A percentile compares a stretch with the other conserved stretches of the same genome.
Evolutionary conservation across 495 filamentous ascomycete species (phyloP).

Genomic region (Echria macrotheca): DNA sequence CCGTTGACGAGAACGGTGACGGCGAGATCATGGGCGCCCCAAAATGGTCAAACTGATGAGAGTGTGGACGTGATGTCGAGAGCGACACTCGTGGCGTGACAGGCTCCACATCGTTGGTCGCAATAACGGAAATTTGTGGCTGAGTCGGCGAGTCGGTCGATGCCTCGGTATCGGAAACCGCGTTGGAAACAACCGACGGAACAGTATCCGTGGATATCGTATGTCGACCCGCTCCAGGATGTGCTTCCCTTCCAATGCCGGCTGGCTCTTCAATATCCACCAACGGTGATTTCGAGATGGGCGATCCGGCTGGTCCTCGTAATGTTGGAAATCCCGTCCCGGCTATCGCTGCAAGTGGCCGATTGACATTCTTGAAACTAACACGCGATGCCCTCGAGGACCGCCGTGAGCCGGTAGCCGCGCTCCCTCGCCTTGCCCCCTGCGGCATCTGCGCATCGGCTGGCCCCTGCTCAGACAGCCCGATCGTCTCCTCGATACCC

Average conservation of each 20-base stretch:
- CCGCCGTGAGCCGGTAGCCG: slow-evolving; percentile 26
- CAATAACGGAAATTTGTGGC: slow-evolving; percentile 9
- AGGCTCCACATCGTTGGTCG: slow-evolving; percentile 5
- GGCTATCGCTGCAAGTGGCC: slow-evolving; percentile 15
- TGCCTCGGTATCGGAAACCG: slow-evolving; percentile 22
- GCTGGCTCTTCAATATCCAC: slow-evolving; percentile 21
- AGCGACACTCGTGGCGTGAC: slow-evolving; percentile 10
- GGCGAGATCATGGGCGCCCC: slow-evolving; percentile 39
- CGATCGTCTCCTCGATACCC: slow-evolving; percentile 47
- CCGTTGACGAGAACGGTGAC: slow-evolving; percentile 43
- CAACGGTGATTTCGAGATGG: background rate
- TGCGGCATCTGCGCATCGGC: slow-evolving; percentile 12
- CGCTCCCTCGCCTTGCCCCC: slow-evolving; percentile 16
- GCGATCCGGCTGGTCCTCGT: slow-evolving; percentile 12
- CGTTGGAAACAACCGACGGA: slow-evolving; percentile 24
- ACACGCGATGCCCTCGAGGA: slow-evolving; percentile 38
- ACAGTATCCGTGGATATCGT: slow-evolving; percentile 37
- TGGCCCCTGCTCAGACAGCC: slow-evolving; percentile 35
- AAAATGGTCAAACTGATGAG: slow-evolving; percentile 36
- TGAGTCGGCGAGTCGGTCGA: slow-evolving; percentile 7
- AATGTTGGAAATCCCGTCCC: slow-evolving; percentile 20
- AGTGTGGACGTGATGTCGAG: slow-evolving; percentile 23
- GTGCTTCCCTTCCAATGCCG: background rate
- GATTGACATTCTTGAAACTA: slow-evolving; percentile 26
- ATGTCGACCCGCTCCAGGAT: slow-evolving; percentile 27